Base-by-base conservation (phyloP, 1,139 yeast genomes). In the Zygosaccharomyces sapae region DNA sequence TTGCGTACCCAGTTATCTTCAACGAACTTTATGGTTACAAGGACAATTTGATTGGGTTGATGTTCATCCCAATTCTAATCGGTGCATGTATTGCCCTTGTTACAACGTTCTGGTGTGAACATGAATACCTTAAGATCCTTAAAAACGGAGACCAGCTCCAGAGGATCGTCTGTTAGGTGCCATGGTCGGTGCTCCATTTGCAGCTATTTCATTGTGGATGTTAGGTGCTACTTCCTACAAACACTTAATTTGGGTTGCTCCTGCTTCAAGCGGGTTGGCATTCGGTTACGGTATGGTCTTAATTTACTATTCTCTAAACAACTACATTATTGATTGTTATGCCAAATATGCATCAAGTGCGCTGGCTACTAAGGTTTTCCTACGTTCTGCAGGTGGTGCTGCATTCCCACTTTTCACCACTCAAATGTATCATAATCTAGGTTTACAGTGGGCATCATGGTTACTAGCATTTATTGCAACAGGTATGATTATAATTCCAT, bases 221-320 rank as follows among this genome's bases (percentile, higher is more conserved):
- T 73, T 88, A 46, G 97, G 96, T 63, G 95, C 96, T 16, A 88
- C 96, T 3, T 81, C 95, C 0, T 80, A 76, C 59, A 78, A 84
- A 55, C 83, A 81, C 56, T 76, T 88, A 54, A 82, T 87, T 51
- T 88, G 96, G 95, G 96, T 89, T 35, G 96, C 95, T 22, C 96
- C 96, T 12, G 94, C 96, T 5, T 85, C 95, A 22, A 77, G 95
- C 1, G 96, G 96, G 53, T 67, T 88, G 43, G 87, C 94, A 0
- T 87, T 87, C 65, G 96, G 96, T 31, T 87, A 79, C 61, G 96
- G 96, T 52, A 86, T 88, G 95, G 95, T 87, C 47, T 73, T 88
- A 60, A 82, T 87, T 61, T 88, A 87, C 68, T 86, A 87, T 65
- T 85, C 95, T 1, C 75, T 87, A 62, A 88, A 88, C 70, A 87